These are phyloP conservation scores for Striga hermonthica DNA, from an alignment of 305 asterid genomes.

Conservation along the genomic window DNA sequence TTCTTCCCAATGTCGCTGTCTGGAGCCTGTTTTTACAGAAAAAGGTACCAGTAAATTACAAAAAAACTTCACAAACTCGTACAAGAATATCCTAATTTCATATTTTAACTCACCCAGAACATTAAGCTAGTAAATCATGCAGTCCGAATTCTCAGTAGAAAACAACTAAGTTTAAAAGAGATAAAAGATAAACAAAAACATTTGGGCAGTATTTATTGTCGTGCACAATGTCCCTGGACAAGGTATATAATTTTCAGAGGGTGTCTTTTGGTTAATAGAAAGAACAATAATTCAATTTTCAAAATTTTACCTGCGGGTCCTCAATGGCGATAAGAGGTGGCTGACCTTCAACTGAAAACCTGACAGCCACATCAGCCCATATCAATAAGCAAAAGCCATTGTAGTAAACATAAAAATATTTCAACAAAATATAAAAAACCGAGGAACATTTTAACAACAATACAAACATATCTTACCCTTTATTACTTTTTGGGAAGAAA, in stretches of 20 bases:
- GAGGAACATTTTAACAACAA: conserved; percentile 17
- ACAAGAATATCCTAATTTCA: not conserved
- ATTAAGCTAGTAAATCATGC: not conserved
- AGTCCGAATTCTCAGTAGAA: not conserved
- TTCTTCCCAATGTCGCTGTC: conserved; percentile 89
- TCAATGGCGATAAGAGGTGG: conserved; percentile 68
- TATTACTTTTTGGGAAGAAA: conserved; percentile 62
- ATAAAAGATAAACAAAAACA: not conserved
- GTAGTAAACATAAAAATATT: not conserved
- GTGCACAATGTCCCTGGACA: not conserved
- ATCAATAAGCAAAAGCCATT: conserved; percentile 10
- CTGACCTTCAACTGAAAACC: conserved; percentile 63
- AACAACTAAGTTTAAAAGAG: not conserved
- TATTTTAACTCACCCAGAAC: conserved; percentile 9
- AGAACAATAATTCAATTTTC: conserved; percentile 17
- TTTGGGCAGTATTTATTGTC: not conserved
- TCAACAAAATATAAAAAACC: conserved; percentile 4
- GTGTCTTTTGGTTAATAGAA: conserved; percentile 14
- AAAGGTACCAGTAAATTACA: conserved; percentile 25
- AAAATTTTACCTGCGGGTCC: conserved; percentile 80
- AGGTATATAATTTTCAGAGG: conserved; percentile 12
- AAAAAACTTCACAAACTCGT: not conserved
- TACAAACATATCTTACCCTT: conserved; percentile 51
- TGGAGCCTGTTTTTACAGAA: conserved; percentile 58
- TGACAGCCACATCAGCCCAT: conserved; percentile 38